These are phyloP conservation scores for Chaetomium olivaceum DNA, from an alignment of 2,329 filamentous ascomycete genomes.

Conservation along the genomic window DNA sequence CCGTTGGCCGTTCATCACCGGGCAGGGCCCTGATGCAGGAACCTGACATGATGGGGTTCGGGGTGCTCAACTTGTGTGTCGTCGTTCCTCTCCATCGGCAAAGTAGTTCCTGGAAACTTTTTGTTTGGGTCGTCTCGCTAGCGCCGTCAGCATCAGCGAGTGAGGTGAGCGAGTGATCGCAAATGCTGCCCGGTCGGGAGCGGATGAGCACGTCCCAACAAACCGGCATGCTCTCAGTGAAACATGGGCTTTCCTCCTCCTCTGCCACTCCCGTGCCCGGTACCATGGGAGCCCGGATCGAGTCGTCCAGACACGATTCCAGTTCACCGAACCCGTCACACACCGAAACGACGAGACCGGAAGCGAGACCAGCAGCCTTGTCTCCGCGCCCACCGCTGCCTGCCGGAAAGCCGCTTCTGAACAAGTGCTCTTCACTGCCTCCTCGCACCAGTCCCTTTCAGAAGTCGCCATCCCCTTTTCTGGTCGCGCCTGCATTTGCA, in stretches of 20 bases:
- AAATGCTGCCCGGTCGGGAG: not conserved
- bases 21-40: slow-evolving; percentile 11
- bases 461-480: slow-evolving; percentile 15
- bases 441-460: not conserved
- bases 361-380: not conserved
- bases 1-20: not conserved
- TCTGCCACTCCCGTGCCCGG: slow-evolving; percentile 10
- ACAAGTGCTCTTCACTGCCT: not conserved
- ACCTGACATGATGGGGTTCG: slow-evolving; percentile 1
- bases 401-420: not conserved
- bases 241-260: not conserved
- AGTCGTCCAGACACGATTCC: not conserved
- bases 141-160: not conserved
- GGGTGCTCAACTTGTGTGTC: not conserved
- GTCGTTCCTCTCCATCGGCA: not conserved
- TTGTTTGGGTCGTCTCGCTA: slow-evolving; percentile 2
- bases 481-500: slow-evolving; percentile 18
- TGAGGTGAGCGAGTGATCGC: not conserved
- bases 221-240: not conserved
- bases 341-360: slow-evolving; percentile 4
- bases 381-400: not conserved
- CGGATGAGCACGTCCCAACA: not conserved
- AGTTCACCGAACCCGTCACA: not conserved
- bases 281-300: slow-evolving; percentile 1
- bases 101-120: not conserved